These are phyloP conservation scores for Lithocarpus polystachyus DNA, from an alignment of 306 rosid genomes.

Conservation along the genomic window DNA sequence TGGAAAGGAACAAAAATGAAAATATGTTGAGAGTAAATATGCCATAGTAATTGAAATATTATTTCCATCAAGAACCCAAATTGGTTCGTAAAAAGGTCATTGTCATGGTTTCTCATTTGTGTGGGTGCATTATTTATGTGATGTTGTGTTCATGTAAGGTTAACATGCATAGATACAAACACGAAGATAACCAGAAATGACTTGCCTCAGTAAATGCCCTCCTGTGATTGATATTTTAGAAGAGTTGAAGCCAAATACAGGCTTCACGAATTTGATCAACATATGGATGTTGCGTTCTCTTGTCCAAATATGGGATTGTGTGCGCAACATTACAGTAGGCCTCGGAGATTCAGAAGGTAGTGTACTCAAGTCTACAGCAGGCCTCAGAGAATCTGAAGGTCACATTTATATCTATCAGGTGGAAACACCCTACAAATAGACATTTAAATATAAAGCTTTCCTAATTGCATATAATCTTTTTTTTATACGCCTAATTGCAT, in stretches of 20 bases:
- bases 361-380: conserved; percentile 62
- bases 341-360: conserved; percentile 3
- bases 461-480: not conserved
- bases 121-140: not conserved
- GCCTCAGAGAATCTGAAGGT: conserved; percentile 67
- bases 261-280: conserved; percentile 56
- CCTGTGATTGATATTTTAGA: conserved; percentile 67
- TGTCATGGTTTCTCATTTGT: not conserved
- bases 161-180: not conserved
- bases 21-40: not conserved
- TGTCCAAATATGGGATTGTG: conserved; percentile 60
- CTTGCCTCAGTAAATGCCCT: conserved; percentile 67
- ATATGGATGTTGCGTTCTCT: conserved; percentile 52
- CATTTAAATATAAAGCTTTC: not conserved
- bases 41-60: not conserved
- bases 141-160: not conserved
- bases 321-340: conserved; percentile 68
- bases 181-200: conserved; percentile 4
- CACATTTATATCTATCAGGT: conserved; percentile 16
- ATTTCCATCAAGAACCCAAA: not conserved
- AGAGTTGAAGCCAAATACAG: conserved; percentile 72
- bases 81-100: not conserved
- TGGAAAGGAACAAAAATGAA: not conserved
- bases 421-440: not conserved
- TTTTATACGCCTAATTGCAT: too few relatives aligned